Percentiles rank a stretch among this genome's conserved stretches.
phyloP scores from a whole-genome alignment of 2,329 filamentous ascomycete species.

The Nemania sp. region DNA sequence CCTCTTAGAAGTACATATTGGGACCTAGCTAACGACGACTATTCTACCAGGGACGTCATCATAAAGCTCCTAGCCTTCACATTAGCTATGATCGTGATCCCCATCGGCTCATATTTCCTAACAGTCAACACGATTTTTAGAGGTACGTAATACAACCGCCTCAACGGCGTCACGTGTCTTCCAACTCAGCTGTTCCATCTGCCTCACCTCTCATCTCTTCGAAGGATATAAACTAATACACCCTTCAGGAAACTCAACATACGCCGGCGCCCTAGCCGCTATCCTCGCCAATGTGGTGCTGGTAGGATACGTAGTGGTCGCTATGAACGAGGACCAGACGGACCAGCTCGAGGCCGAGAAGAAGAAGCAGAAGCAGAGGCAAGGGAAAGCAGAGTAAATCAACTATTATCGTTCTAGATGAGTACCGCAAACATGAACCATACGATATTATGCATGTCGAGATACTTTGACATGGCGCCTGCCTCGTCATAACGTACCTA shows the following conservation, averaged over 20 bases:
- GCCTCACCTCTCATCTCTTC: neutral
- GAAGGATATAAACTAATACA: conserved; percentile 3
- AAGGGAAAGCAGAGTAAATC: conserved; percentile 34
- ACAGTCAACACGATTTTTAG: conserved; percentile 81
- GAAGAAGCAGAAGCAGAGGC: conserved; percentile 59
- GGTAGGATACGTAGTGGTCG: conserved; percentile 89
- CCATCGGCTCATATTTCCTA: conserved; percentile 89
- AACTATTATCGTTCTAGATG: neutral
- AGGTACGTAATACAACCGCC: conserved; percentile 64
- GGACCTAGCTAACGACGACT: conserved; percentile 20
- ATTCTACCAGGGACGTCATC: conserved; percentile 76
- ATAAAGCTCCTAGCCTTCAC: conserved; percentile 91
- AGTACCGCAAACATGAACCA: neutral
- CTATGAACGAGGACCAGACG: conserved; percentile 84
- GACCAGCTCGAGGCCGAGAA: conserved; percentile 59
- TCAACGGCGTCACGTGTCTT: conserved; percentile 6
- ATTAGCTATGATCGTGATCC: conserved; percentile 87
- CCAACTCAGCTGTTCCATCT: conserved; percentile 4
- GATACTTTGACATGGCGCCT: neutral
- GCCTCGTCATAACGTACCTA: neutral
- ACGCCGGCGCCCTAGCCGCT: conserved; percentile 85
- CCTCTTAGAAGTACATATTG: neutral
- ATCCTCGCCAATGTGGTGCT: conserved; percentile 92
- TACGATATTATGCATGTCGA: neutral
- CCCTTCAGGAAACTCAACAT: conserved; percentile 81